Conservation (phyloP, 208 protist genomes). For the Leishmania tarentolae region DNA sequence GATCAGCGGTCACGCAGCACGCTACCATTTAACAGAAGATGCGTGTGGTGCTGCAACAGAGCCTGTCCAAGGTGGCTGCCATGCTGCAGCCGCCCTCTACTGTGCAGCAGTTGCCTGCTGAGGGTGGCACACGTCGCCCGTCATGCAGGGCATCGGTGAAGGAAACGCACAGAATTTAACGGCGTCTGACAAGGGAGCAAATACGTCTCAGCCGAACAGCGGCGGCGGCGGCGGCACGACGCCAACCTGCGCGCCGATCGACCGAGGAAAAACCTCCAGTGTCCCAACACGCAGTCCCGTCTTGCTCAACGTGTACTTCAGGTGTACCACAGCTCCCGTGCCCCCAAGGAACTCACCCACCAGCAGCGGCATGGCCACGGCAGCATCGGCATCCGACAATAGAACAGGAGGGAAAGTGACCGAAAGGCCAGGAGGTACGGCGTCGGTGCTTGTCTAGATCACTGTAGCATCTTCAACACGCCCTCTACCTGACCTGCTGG, state of each 20-base stretch:
- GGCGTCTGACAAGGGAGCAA: constrained; percentile 41
- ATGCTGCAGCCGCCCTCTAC: not conserved
- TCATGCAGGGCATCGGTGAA: constrained; percentile 48
- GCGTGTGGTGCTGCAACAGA: constrained; percentile 10
- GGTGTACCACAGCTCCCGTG: constrained; percentile 34
- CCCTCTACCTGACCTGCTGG: no score
- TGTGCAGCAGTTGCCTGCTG: not conserved
- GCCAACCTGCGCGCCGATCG: constrained; percentile 25
- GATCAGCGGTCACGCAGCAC: constrained; percentile 11
- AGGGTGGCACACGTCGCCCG: constrained; percentile 12
- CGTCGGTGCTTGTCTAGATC: not conserved
- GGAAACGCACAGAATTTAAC: constrained; percentile 49
- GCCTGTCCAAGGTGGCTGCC: not conserved
- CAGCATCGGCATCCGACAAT: constrained; percentile 9
- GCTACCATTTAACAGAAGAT: constrained; percentile 17
- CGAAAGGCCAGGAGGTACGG: not conserved
- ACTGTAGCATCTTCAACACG: no score
- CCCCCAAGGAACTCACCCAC: constrained; percentile 29
- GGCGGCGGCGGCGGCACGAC: constrained; percentile 14
- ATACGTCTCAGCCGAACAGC: constrained; percentile 43
- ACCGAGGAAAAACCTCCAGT: constrained; percentile 38
- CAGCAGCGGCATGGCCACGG: constrained; percentile 12
- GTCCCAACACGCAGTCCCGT: constrained; percentile 38
- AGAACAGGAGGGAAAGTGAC: constrained; percentile 16
- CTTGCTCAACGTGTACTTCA: constrained; percentile 44